A percentile compares a stretch with the other conserved stretches of the same genome.
Evolutionary conservation across 345 rosid genomes (phyloP).

Genomic region (Populus deltoides): DNA sequence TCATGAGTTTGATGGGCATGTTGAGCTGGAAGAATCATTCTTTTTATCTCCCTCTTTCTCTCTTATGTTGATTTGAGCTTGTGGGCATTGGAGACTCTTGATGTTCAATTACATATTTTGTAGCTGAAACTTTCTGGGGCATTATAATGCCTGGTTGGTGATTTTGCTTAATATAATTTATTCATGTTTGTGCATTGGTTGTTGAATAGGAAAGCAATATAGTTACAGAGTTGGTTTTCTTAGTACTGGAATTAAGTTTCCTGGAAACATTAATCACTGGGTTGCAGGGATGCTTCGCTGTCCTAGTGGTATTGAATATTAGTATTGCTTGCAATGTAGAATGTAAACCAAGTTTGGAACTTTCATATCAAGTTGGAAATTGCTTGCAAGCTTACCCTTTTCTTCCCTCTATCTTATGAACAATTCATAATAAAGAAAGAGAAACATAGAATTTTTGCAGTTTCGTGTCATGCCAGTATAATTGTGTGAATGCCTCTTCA

Average conservation of each 20-base stretch:
- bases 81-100: constrained; percentile 6
- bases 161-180: constrained; percentile 8
- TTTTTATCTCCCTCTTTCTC: constrained; percentile 8
- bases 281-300: constrained; percentile 7
- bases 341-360: constrained; percentile 3
- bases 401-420: not conserved
- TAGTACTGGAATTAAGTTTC: constrained; percentile 13
- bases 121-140: constrained; percentile 23
- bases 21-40: constrained; percentile 37
- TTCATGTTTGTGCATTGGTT: constrained; percentile 8
- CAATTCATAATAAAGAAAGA: not conserved
- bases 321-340: not conserved
- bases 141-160: constrained; percentile 44
- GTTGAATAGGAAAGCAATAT: constrained; percentile 6
- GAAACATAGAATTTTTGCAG: not conserved
- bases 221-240: not conserved
- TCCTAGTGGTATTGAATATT: not conserved
- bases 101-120: constrained; percentile 15
- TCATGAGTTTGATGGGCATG: constrained; percentile 29
- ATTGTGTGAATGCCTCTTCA: not conserved
- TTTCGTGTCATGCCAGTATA: not conserved
- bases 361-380: constrained; percentile 7
- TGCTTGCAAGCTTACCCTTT: not conserved
- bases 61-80: constrained; percentile 14
- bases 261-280: constrained; percentile 1